Base-by-base conservation (phyloP, 192 early-diverging fungal genomes). In the Lobulomyces angularis region DNA sequence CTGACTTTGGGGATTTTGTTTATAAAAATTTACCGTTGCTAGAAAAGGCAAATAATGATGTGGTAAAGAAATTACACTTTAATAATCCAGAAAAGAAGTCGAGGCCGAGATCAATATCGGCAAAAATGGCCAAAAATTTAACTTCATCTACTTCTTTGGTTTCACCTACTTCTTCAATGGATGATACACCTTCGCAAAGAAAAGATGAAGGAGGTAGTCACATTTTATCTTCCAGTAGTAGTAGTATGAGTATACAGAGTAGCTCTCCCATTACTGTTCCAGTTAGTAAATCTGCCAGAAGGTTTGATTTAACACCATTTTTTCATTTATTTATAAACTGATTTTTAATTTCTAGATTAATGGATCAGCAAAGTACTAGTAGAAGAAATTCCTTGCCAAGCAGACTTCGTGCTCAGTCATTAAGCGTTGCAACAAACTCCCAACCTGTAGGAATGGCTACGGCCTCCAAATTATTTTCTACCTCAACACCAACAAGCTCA, bases 21-120 rank as follows among this genome's bases (percentile, higher is more conserved):
- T 94, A 83, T 66, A 92, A 90, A 40, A 96, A 96, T 54, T 44
- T 96, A 30, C 81, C 79, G 1, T 63, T 77, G 14, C 67, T 96
- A 1, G 92, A 89, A 43, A 83, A 88, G 38, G 90, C 87, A 9
- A 96, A 96, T 51, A 76, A 82, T 44, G 77, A 88, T 41, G 65
- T 86, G 27, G 80, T 96, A 18, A 52, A 74, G 21, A 87, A 82
- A 59, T 59, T 96, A 16, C 71, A 82, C 24, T 75, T 65, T 5
- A 84, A 86, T 24, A 55, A 67, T 27, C 21, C 33, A 12, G 32
- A 17, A 22, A 49, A 39, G n/a, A 27, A 53, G 8, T n/a, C 43
- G 4, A n/a, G 55, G 0, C 62, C 68, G 50, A 37, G 69, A 14
- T 62, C 64, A 11, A 24, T 62, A 17, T 61, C 63, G 8, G 51